These are phyloP conservation scores for Coniochaeta sp. DNA, from an alignment of 2,329 filamentous ascomycete genomes.

Conservation along the genomic window DNA sequence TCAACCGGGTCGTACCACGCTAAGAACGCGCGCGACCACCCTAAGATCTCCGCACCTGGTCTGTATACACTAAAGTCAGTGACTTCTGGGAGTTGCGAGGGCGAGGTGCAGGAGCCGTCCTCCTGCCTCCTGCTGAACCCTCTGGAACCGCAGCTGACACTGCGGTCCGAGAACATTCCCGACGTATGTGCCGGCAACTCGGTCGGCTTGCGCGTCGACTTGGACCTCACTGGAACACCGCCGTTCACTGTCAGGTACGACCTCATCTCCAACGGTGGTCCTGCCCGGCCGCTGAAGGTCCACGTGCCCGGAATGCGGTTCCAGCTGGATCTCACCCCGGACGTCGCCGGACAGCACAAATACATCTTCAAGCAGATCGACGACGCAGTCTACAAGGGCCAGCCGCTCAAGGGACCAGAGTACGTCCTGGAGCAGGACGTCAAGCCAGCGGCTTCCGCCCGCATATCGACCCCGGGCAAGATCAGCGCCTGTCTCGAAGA, in stretches of 20 bases:
- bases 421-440: conserved; percentile 78
- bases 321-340: conserved; percentile 77
- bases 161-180: conserved; percentile 73
- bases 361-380: conserved; percentile 78
- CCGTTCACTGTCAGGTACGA: conserved; percentile 82
- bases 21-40: conserved; percentile 54
- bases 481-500: conserved; percentile 78
- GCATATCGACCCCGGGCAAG: conserved; percentile 47
- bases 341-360: conserved; percentile 73
- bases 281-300: conserved; percentile 44
- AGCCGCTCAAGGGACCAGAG: conserved; percentile 52
- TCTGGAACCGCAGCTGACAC: conserved; percentile 69
- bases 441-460: conserved; percentile 82
- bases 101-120: conserved; percentile 86
- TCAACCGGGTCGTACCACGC: conserved; percentile 51
- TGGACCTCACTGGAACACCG: conserved; percentile 87
- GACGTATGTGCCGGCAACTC: conserved; percentile 95
- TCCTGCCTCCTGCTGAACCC: conserved; percentile 92
- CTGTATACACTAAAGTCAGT: conserved; percentile 81
- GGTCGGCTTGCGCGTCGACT: conserved; percentile 78
- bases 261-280: conserved; percentile 53
- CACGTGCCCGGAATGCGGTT: conserved; percentile 65
- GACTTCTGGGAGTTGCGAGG: conserved; percentile 71
- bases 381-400: conserved; percentile 71
- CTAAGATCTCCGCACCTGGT: conserved; percentile 67